Conservation (phyloP, 2,329 filamentous ascomycete species). For the Apiospora arundinis region DNA sequence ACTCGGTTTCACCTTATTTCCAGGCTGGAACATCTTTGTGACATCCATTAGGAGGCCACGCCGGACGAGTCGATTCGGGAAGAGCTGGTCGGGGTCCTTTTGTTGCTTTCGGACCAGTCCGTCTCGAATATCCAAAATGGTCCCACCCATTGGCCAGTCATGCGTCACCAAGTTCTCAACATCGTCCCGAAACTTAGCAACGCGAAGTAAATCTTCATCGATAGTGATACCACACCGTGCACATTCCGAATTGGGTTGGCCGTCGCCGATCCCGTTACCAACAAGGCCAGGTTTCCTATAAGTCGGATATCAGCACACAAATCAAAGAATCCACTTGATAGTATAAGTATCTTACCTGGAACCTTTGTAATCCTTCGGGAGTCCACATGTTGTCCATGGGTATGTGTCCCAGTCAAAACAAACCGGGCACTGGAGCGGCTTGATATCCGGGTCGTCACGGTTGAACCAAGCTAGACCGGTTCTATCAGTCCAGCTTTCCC, state of each 20-base stretch:
- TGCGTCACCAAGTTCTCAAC: conserved; percentile 50
- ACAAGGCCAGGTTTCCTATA: conserved; percentile 40
- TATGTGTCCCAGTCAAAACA: conserved; percentile 51
- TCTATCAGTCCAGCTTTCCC: conserved; percentile 48
- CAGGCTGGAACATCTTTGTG: conserved; percentile 19
- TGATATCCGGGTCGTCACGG: conserved; percentile 53
- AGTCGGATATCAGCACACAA: not conserved
- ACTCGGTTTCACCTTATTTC: conserved; percentile 18
- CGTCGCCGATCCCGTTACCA: conserved; percentile 64
- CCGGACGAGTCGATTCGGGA: conserved; percentile 57
- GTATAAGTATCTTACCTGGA: not conserved
- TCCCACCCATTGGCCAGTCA: conserved; percentile 66
- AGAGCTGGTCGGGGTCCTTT: conserved; percentile 44
- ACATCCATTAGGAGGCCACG: conserved; percentile 20
- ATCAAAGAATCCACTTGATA: not conserved
- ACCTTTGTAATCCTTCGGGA: conserved; percentile 39
- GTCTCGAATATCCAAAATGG: conserved; percentile 57
- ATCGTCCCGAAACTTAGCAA: conserved; percentile 65
- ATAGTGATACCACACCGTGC: conserved; percentile 53
- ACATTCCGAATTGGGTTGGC: conserved; percentile 56
- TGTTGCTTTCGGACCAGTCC: conserved; percentile 52
- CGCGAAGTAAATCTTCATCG: conserved; percentile 61
- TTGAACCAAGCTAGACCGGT: conserved; percentile 64
- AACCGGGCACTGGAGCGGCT: conserved; percentile 51
- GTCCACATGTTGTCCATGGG: conserved; percentile 63